A percentile compares a stretch with the other conserved stretches of the same genome.
These are phyloP conservation scores for Blastobotrys apis DNA, from an alignment of 1,139 yeast genomes.

Conservation along the genomic window DNA sequence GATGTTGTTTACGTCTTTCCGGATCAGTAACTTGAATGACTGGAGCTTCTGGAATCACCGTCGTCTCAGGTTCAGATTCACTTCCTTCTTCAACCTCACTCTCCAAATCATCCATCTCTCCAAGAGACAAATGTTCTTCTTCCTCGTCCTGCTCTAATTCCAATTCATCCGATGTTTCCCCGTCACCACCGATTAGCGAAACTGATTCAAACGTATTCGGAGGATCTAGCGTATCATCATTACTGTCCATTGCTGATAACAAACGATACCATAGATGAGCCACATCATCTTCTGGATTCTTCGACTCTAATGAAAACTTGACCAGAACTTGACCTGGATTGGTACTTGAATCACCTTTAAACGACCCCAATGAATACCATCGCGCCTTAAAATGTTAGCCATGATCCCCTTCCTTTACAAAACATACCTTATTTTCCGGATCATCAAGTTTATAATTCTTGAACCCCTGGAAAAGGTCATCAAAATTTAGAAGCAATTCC, in stretches of 20 bases:
- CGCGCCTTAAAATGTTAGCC: slow-evolving; percentile 5
- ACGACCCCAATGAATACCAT: slow-evolving; percentile 9
- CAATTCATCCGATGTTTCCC: slow-evolving; percentile 11
- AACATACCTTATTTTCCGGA: slow-evolving; percentile 18
- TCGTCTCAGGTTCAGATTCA: slow-evolving; percentile 3
- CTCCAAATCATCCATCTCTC: slow-evolving; percentile 15
- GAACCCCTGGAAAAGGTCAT: slow-evolving; percentile 39
- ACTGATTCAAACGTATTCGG: slow-evolving; percentile 8
- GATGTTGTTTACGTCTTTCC: not conserved
- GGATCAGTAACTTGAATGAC: slow-evolving; percentile 8
- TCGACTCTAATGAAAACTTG: slow-evolving; percentile 40
- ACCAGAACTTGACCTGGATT: slow-evolving; percentile 51
- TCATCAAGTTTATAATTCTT: slow-evolving; percentile 21
- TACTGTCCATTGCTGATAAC: slow-evolving; percentile 10
- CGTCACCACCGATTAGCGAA: slow-evolving; percentile 11
- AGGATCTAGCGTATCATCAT: not conserved
- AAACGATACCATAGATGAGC: slow-evolving; percentile 18
- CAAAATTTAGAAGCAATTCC: slow-evolving; percentile 47
- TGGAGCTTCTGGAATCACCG: not conserved
- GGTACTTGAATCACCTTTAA: slow-evolving; percentile 1
- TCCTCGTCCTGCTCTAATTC: slow-evolving; percentile 18
- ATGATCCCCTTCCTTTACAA: not conserved
- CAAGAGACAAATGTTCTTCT: slow-evolving; percentile 11
- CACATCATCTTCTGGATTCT: slow-evolving; percentile 14
- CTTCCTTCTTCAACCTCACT: slow-evolving; percentile 19